Evolutionary conservation across 2,329 filamentous ascomycete species (phyloP), one percentile per base, ranked within the genome.

Genomic region (Cladosporium sp.): DNA sequence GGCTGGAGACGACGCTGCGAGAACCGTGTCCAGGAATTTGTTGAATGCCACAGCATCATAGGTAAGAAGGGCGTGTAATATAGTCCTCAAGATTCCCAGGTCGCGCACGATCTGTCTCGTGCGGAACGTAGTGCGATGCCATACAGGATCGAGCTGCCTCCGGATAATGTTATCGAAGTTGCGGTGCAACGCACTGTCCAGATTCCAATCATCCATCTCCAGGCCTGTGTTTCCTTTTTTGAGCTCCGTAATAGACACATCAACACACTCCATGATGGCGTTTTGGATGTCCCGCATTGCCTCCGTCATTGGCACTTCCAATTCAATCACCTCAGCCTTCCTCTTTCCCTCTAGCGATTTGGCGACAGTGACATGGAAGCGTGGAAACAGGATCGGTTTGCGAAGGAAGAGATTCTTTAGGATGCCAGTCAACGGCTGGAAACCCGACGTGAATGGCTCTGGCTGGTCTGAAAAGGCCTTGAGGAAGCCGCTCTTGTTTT

Each of bases 391-490:
- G 0, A 93, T 93, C 0, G 90, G 90, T 75, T 95, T 97, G 62
- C 90, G 87, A 49, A 99, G 81, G 74, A 98, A 98, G 26, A 99
- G 80, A 73, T 95, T 98, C 67, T 92, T 87, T 88, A 99, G 89
- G 88, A 96, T 96, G 59, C 88, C 93, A 1, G 92, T 86, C 53
- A 99, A 82, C 5, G 95, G 94, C 4, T 92, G 88, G 78, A 97
- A 98, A 1, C 93, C 94, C 0, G 87, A 89, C 0, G 91, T 90
- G 74, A 99, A 96, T 0, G 93, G 91, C 74, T 98, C 93, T 0
- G 95, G 94, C 37, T 89, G 91, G 76, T 99, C 95, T 0, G 93
- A 95, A 75, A 99, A 97, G 14, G 95, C 95, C 75, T 99, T 99
- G 35, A 99, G 83, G 72, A 99, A 98, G 37, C 95, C 95, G 35